Base-by-base conservation (phyloP, 441 rosid genomes). In the Populus tomentosa region DNA sequence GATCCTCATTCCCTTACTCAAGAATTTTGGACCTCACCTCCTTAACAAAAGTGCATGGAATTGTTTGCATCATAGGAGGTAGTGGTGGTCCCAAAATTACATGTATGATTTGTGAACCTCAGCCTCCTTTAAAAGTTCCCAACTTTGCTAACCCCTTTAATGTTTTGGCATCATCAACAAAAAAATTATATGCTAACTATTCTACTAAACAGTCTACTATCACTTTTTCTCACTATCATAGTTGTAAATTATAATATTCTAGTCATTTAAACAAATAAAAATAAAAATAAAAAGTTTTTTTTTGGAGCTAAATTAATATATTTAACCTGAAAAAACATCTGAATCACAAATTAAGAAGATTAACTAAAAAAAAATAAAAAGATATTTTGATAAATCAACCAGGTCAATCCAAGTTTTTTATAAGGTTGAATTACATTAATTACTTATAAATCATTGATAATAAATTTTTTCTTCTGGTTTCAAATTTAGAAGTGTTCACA, bases 281-380 rank as follows among this genome's bases (percentile, higher is more conserved):
- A 30, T 30, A 3, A 14, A 11, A 73, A 59, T 33, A 62, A 35
- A 61, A 6, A 2, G 1, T 23, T 3, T 16, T 42, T 42, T 38
- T 24, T 65, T 65, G 32, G 11, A 10, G 46, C 13, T 14, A 4
- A 14, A 0, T 46, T 46, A 46, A 4, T 4, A 46, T 0, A 46
- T 13, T 1, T 14, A 1, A 14, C 1, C 0, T 0, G 0, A 4
- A 4, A 13, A 0, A 46, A 14, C 0, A 14, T 46, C 1, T 0
- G 0, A 46, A 46, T 46, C 7, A 46, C 0, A 0, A 14, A 46
- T 46, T 0, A 46, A 46, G 3, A 46, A 0, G 0, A 14, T 46
- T 46, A 46, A 42, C 1, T 0, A 3, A 42, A 42, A 42, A 42
- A 40, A 40, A 10, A 3, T 0, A 2, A 11, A 42, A 0, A 0